These are phyloP conservation scores for Microglena sp. DNA, from an alignment of 139 green algal species.

Conservation along the genomic window DNA sequence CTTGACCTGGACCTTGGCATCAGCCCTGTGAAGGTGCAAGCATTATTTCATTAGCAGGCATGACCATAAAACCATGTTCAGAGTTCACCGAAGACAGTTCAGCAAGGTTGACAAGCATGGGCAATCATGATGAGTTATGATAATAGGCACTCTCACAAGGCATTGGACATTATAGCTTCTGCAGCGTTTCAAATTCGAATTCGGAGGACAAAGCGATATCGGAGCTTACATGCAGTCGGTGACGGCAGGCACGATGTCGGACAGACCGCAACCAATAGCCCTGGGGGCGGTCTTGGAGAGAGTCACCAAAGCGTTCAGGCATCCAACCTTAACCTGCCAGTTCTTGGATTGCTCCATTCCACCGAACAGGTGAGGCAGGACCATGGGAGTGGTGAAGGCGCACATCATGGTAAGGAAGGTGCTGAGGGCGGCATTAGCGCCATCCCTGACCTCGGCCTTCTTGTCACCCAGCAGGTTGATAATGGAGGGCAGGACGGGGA, in stretches of 20 bases:
- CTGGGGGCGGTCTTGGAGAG: conserved; percentile 41
- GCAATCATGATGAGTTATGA: too few relatives aligned
- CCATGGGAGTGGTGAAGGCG: conserved; percentile 33
- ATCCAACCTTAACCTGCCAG: conserved; percentile 67
- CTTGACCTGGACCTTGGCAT: conserved; percentile 61
- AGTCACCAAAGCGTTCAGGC: conserved; percentile 45
- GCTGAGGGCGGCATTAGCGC: conserved; percentile 16
- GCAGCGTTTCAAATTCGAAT: too few relatives aligned
- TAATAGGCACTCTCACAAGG: too few relatives aligned
- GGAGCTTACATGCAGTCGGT: too few relatives aligned
- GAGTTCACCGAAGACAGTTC: too few relatives aligned
- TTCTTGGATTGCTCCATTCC: conserved; percentile 53
- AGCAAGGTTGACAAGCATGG: too few relatives aligned
- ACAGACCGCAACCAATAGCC: conserved; percentile 50
- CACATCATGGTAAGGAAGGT: conserved; percentile 30
- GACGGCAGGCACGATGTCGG: conserved; percentile 66
- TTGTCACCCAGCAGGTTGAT: conserved; percentile 61
- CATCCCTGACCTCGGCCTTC: conserved; percentile 18
- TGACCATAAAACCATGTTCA: too few relatives aligned
- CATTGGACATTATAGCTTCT: too few relatives aligned
- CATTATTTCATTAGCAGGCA: too few relatives aligned
- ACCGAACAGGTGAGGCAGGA: conserved; percentile 55
- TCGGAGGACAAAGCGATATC: too few relatives aligned
- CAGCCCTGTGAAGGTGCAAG: too few relatives aligned
- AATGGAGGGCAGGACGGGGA: conserved; percentile 42